Conservation (phyloP, 768 basidiomycete species). For the Boletus patriciae region DNA sequence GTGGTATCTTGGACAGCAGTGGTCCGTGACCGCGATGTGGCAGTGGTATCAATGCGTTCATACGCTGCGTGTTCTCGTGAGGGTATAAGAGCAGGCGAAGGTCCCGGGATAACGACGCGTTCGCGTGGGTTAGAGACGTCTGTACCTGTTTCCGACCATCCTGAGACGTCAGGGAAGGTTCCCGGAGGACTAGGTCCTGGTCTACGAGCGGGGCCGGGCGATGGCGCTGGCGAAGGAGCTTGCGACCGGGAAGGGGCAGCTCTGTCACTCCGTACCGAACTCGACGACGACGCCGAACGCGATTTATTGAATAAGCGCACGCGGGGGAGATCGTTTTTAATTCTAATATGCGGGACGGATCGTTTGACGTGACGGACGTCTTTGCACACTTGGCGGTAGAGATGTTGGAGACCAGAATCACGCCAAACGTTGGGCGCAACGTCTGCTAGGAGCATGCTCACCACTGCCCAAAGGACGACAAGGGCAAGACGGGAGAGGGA, state of each 20-base stretch:
- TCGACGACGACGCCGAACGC: conserved; percentile 16
- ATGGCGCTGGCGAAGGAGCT: conserved; percentile 17
- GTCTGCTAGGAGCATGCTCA: conserved; percentile 56
- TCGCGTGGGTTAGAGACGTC: conserved; percentile 25
- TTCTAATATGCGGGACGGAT: conserved; percentile 32
- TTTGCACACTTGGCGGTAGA: conserved; percentile 40
- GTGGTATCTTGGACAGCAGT: conserved; percentile 10
- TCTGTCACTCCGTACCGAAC: conserved; percentile 33
- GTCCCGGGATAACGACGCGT: conserved; percentile 15
- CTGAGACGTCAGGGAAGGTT: conserved; percentile 27
- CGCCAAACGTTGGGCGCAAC: conserved; percentile 47
- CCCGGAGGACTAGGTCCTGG: conserved; percentile 31
- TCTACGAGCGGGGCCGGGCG: conserved; percentile 21
- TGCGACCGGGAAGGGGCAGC: conserved; percentile 29
- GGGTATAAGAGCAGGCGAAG: conserved; percentile 32
- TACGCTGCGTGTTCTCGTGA: conserved; percentile 16
- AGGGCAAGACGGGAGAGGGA: conserved; percentile 46
- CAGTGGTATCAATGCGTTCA: conserved; percentile 13
- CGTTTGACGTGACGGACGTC: conserved; percentile 34
- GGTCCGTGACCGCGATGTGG: conserved; percentile 5
- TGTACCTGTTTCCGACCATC: conserved; percentile 32
- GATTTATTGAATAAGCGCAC: conserved; percentile 26
- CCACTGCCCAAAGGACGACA: conserved; percentile 52
- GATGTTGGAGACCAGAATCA: conserved; percentile 39
- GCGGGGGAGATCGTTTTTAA: conserved; percentile 34